phyloP scores from a whole-genome alignment of 2,329 filamentous ascomycete genomes.

The Ceratocystis variospora region DNA sequence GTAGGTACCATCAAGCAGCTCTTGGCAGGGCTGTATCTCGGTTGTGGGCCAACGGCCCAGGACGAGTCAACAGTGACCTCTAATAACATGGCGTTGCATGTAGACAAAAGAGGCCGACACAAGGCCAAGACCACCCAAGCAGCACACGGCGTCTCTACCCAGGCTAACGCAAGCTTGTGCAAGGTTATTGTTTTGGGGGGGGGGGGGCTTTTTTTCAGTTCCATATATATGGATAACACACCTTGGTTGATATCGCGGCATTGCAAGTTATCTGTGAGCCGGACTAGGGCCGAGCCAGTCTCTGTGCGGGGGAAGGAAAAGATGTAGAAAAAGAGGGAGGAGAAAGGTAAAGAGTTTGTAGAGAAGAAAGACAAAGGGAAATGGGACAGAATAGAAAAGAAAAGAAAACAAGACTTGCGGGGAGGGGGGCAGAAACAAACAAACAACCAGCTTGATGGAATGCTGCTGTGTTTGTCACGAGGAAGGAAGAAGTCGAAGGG shows the following conservation, averaged over 20 bases:
- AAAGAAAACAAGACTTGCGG: background rate
- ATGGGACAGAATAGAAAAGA: background rate
- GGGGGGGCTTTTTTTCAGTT: background rate
- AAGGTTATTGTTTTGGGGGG: background rate
- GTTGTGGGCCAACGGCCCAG: background rate
- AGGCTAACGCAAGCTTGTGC: background rate
- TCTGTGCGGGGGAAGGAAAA: background rate
- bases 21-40: background rate
- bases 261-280: slow-evolving; percentile 5
- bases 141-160: too few species aligned
- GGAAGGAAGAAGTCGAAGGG: background rate
- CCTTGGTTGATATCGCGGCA: slow-evolving; percentile 21
- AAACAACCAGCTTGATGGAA: background rate
- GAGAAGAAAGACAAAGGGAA: background rate
- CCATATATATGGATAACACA: slow-evolving; percentile 10
- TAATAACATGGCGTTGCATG: too few species aligned
- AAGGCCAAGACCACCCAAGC: background rate
- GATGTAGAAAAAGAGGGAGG: background rate
- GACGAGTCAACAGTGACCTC: background rate
- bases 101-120: background rate
- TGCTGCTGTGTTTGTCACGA: too few species aligned
- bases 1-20: background rate
- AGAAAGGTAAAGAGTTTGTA: background rate
- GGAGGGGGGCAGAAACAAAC: background rate
- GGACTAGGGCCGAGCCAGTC: background rate